Evolutionary conservation across 805 yeast genomes (phyloP).

Genomic region (Wickerhamiella alocasiicola): DNA sequence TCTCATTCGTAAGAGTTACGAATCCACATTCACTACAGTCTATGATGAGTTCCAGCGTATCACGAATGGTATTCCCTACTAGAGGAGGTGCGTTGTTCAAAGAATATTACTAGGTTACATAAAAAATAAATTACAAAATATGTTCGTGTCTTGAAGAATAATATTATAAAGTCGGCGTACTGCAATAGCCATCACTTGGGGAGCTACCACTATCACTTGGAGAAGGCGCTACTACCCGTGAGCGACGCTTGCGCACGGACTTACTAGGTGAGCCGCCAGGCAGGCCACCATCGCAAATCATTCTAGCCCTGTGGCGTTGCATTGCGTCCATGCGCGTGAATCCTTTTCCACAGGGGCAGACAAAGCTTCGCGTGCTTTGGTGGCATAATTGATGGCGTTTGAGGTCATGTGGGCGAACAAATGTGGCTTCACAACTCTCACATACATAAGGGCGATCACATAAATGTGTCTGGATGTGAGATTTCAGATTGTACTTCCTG

Average conservation of each 20-base stretch:
- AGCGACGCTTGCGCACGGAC: neutral
- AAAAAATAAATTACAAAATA: conserved; percentile 1
- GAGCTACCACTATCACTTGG: neutral
- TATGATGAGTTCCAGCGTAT: conserved; percentile 95
- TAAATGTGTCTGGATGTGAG: conserved; percentile 93
- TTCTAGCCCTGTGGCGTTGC: conserved; percentile 63
- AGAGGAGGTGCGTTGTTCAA: conserved; percentile 9
- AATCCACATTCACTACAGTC: conserved; percentile 81
- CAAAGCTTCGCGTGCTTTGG: conserved; percentile 48
- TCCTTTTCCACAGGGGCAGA: conserved; percentile 88
- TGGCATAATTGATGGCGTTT: conserved; percentile 85
- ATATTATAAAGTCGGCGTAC: neutral
- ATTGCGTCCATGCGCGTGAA: conserved; percentile 85
- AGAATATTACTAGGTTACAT: neutral
- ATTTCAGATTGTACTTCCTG: conserved; percentile 80
- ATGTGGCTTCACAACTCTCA: conserved; percentile 59
- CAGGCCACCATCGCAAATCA: conserved; percentile 71
- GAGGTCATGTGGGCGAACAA: conserved; percentile 92
- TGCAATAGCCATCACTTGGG: neutral
- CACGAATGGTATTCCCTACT: conserved; percentile 95
- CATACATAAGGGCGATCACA: conserved; percentile 90
- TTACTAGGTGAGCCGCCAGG: conserved; percentile 24
- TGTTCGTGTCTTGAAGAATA: neutral
- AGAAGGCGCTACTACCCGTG: neutral
- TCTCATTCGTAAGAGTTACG: conserved; percentile 68